Conservation (phyloP, 768 basidiomycete species). For the Psilocybe cubensis region DNA sequence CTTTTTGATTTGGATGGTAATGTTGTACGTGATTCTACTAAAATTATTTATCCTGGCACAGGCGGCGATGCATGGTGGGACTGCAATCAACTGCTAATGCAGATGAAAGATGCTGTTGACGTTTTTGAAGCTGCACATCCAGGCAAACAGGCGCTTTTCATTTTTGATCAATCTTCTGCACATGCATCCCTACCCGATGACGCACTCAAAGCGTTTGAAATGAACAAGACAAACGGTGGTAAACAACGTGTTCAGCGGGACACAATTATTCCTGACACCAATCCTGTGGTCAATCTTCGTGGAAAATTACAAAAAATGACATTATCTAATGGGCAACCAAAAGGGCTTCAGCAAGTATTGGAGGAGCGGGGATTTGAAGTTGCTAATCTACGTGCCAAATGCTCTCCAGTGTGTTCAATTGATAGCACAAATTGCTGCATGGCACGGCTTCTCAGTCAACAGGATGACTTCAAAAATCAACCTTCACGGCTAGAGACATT, state of each 20-base stretch:
- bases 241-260: constrained; percentile 36
- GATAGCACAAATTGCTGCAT: constrained; percentile 15
- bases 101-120: constrained; percentile 33
- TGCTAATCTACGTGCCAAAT: background rate
- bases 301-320: constrained; percentile 41
- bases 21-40: constrained; percentile 31
- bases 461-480: constrained; percentile 37
- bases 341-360: constrained; percentile 38
- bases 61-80: constrained; percentile 45
- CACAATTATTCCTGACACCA: constrained; percentile 40
- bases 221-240: constrained; percentile 45
- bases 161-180: constrained; percentile 48
- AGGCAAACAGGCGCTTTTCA: constrained; percentile 31
- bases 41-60: constrained; percentile 40
- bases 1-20: constrained; percentile 23
- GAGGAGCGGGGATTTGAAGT: constrained; percentile 44
- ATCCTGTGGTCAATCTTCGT: constrained; percentile 27
- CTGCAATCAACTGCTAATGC: constrained; percentile 32
- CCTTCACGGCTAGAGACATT: constrained; percentile 35
- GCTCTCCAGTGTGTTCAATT: background rate
- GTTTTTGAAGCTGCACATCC: constrained; percentile 41
- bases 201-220: constrained; percentile 42
- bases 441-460: constrained; percentile 16
- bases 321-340: constrained; percentile 27
- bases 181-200: constrained; percentile 40